phyloP scores from a whole-genome alignment of 768 basidiomycete genomes.

The Fomitopsis serialis region DNA sequence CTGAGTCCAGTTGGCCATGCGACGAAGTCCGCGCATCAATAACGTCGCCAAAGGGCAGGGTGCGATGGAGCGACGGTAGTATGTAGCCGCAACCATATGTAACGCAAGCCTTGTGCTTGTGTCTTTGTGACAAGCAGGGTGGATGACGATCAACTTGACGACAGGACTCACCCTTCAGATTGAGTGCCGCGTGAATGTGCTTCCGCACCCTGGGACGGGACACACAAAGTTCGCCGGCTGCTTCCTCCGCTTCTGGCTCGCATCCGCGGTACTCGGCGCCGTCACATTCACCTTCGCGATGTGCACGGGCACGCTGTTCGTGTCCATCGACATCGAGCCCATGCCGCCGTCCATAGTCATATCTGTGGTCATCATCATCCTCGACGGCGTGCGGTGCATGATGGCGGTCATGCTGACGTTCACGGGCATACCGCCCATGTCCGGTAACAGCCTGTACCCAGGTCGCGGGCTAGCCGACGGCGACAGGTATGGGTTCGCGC shows the following conservation, averaged over 20 bases:
- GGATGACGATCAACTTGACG: too few relatives aligned
- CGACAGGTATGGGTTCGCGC: constrained; percentile 61
- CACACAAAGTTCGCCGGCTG: constrained; percentile 87
- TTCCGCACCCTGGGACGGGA: constrained; percentile 92
- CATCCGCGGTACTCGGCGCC: constrained; percentile 83
- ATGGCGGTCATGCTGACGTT: constrained; percentile 12
- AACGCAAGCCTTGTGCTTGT: too few relatives aligned
- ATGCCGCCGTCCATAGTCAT: constrained; percentile 11
- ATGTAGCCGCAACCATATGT: too few relatives aligned
- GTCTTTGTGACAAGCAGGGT: too few relatives aligned
- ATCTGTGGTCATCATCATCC: constrained; percentile 6
- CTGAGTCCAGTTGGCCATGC: too few relatives aligned
- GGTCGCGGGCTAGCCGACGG: constrained; percentile 61
- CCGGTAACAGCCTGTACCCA: constrained; percentile 42
- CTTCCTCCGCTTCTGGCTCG: constrained; percentile 79
- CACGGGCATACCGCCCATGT: constrained; percentile 9
- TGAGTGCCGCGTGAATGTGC: constrained; percentile 93
- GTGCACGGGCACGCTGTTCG: constrained; percentile 15
- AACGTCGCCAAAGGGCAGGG: too few relatives aligned
- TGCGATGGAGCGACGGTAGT: too few relatives aligned
- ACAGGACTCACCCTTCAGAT: constrained; percentile 67
- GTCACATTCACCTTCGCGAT: constrained; percentile 76
- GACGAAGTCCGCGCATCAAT: too few relatives aligned
- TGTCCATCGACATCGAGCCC: constrained; percentile 14
- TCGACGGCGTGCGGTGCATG: constrained; percentile 8